Conservation (phyloP, 2,329 filamentous ascomycete genomes). For the Biscogniauxia mediterranea region DNA sequence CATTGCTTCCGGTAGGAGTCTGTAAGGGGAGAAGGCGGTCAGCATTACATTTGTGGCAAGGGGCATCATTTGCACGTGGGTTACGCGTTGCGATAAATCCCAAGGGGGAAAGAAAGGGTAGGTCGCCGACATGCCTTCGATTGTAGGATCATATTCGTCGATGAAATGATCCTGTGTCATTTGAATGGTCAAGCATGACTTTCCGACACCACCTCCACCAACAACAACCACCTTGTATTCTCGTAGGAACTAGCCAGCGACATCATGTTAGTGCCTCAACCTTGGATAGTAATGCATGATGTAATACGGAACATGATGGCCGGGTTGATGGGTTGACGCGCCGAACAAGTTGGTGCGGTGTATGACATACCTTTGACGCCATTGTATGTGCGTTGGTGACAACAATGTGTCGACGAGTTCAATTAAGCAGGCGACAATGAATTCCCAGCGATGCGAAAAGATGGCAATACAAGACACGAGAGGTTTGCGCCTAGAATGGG, state of each 20-base stretch:
- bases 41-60: slow-evolving; percentile 8
- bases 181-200: slow-evolving; percentile 98
- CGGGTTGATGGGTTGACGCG: slow-evolving; percentile 1
- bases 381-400: slow-evolving; percentile 29
- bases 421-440: slow-evolving; percentile 15
- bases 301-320: not conserved
- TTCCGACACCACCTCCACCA: slow-evolving; percentile 96
- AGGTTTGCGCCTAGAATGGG: not conserved
- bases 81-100: not conserved
- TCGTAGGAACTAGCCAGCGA: slow-evolving; percentile 65
- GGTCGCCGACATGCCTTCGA: slow-evolving; percentile 71
- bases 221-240: slow-evolving; percentile 97
- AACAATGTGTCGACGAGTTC: slow-evolving; percentile 16
- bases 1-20: slow-evolving; percentile 99
- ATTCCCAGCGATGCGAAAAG: slow-evolving; percentile 1
- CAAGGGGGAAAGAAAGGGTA: too few species aligned
- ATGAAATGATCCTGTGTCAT: slow-evolving; percentile 96
- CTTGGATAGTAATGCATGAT: too few species aligned
- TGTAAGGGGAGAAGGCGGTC: slow-evolving; percentile 38
- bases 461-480: not conserved
- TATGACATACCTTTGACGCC: slow-evolving; percentile 39
- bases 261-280: slow-evolving; percentile 18
- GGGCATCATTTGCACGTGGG: not conserved
- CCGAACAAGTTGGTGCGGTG: slow-evolving; percentile 4
- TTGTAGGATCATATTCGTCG: slow-evolving; percentile 98